Evolutionary conservation across 805 yeast species (phyloP).

Genomic region (Teunomyces cretensis): DNA sequence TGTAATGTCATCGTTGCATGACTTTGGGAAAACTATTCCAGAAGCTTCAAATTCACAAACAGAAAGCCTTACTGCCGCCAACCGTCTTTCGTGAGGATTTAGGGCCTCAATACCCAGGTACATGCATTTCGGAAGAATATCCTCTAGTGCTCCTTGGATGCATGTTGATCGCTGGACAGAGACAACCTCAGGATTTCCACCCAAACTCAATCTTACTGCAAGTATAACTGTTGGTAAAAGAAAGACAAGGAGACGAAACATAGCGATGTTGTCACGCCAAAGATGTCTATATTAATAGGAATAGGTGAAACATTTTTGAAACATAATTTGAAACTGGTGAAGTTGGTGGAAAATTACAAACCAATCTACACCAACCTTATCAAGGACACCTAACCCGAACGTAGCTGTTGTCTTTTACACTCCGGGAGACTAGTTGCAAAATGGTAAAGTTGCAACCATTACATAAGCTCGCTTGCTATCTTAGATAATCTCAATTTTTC

Average conservation of each 20-base stretch:
- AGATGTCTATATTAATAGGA: not conserved
- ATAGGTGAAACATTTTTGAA: not conserved
- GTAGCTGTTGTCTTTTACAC: no score
- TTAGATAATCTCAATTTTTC: conserved; percentile 1
- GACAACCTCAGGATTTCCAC: not conserved
- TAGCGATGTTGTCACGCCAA: not conserved
- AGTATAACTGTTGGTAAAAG: not conserved
- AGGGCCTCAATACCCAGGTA: conserved; percentile 39
- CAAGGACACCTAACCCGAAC: no score
- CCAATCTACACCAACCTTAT: no score
- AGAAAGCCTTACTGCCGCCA: conserved; percentile 48
- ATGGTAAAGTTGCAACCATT: not conserved
- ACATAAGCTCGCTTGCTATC: not conserved
- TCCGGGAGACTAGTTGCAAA: not conserved
- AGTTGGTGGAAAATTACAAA: no score
- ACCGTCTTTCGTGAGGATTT: conserved; percentile 28
- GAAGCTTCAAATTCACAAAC: conserved; percentile 56
- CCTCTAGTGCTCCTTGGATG: conserved; percentile 38
- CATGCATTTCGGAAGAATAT: conserved; percentile 42
- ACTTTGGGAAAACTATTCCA: conserved; percentile 31
- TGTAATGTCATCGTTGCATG: conserved; percentile 26
- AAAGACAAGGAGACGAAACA: not conserved
- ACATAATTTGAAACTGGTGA: not conserved
- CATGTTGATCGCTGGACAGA: conserved; percentile 21
- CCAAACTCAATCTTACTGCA: not conserved